Conservation (phyloP, 352 stramenopile genomes). For the Phytophthora uliginosa region DNA sequence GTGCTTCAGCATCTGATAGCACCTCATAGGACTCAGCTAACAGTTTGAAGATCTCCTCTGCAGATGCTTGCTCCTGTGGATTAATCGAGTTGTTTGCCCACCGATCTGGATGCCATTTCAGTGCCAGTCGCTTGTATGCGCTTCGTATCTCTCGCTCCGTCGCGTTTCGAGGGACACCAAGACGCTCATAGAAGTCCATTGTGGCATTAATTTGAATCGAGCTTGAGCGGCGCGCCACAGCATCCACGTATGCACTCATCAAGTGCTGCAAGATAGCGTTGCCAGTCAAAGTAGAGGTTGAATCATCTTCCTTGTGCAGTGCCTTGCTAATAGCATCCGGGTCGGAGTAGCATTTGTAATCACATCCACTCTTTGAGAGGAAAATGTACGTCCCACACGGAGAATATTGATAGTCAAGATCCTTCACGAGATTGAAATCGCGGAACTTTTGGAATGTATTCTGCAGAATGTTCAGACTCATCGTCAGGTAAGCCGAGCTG, state of each 20-base stretch:
- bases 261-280: constrained; percentile 86
- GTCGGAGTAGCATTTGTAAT: constrained; percentile 68
- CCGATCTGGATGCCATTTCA: constrained; percentile 92
- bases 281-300: constrained; percentile 63
- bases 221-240: constrained; percentile 75
- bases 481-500: constrained; percentile 80
- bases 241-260: constrained; percentile 85
- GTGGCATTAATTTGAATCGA: constrained; percentile 85
- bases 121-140: constrained; percentile 77
- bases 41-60: constrained; percentile 87
- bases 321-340: constrained; percentile 43
- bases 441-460: constrained; percentile 87
- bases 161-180: constrained; percentile 77
- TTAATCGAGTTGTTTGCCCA: constrained; percentile 60
- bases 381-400: constrained; percentile 86
- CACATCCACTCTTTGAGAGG: constrained; percentile 63
- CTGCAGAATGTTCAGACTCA: constrained; percentile 85
- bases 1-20: constrained; percentile 68
- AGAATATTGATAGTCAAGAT: constrained; percentile 80
- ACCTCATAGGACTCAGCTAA: constrained; percentile 89
- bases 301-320: constrained; percentile 62
- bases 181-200: constrained; percentile 90
- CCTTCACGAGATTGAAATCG: constrained; percentile 80
- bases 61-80: constrained; percentile 71
- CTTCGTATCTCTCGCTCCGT: constrained; percentile 72